A percentile compares a stretch with the other conserved stretches of the same genome.
These are phyloP conservation scores for Ocimum tenuiflorum DNA, from an alignment of 257 asterid species.

Conservation along the genomic window DNA sequence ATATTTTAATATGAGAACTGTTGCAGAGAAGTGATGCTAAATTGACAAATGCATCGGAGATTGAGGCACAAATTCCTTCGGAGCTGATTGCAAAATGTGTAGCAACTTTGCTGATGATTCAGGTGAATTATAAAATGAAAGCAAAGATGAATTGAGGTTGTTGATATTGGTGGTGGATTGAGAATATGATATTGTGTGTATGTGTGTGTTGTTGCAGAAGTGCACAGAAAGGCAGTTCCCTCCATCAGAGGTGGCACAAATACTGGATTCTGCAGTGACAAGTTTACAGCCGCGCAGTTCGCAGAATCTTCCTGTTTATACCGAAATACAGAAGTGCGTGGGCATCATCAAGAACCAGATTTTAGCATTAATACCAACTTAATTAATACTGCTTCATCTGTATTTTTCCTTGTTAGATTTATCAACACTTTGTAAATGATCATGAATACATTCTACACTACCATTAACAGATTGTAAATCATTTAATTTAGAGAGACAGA, in stretches of 20 bases:
- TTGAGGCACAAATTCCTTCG: conserved; percentile 51
- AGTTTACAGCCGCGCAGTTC: conserved; percentile 64
- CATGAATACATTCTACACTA: too few relatives aligned
- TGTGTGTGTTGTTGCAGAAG: conserved; percentile 48
- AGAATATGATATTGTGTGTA: too few relatives aligned
- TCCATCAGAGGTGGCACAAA: conserved; percentile 73
- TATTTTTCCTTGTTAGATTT: too few relatives aligned
- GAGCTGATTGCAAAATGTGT: conserved; percentile 68
- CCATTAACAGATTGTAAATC: conserved; percentile 22
- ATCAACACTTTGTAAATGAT: too few relatives aligned
- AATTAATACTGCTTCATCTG: too few relatives aligned
- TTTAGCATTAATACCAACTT: conserved; percentile 69
- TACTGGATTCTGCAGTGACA: conserved; percentile 66
- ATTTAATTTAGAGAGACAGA: conserved; percentile 18
- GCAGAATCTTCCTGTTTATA: conserved; percentile 52
- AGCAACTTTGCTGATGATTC: conserved; percentile 75
- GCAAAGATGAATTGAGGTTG: neutral
- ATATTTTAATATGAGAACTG: conserved; percentile 2
- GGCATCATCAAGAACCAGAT: conserved; percentile 83
- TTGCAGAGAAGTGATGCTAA: conserved; percentile 42
- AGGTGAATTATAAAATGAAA: conserved; percentile 19
- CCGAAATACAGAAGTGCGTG: conserved; percentile 81
- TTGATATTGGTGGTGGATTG: too few relatives aligned
- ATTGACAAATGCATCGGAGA: conserved; percentile 21
- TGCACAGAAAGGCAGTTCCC: conserved; percentile 78